These are phyloP conservation scores for Lophiotrema nucula DNA, from an alignment of 495 filamentous ascomycete species.

Conservation along the genomic window DNA sequence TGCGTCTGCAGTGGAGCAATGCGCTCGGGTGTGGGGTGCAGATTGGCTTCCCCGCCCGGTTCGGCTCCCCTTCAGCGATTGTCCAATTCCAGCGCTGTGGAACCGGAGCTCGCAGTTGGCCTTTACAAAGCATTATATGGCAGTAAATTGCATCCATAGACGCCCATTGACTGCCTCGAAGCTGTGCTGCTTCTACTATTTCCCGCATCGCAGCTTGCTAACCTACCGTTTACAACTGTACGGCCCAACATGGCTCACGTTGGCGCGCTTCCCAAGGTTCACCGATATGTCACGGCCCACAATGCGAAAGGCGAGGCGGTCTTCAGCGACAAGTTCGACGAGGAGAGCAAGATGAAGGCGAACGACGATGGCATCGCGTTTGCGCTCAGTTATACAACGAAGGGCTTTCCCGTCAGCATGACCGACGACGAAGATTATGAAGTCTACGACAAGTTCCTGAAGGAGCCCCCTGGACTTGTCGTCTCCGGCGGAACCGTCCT, in stretches of 20 bases:
- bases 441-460: conserved; percentile 21
- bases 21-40: no score
- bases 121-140: no score
- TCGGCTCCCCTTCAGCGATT: no score
- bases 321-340: conserved; percentile 33
- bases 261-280: conserved; percentile 28
- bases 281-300: conserved; percentile 33
- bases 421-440: conserved; percentile 31
- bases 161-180: no score
- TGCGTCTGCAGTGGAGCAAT: no score
- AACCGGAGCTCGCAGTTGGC: no score
- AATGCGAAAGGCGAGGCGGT: conserved; percentile 33
- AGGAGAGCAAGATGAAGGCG: conserved; percentile 29
- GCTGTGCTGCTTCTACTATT: no score
- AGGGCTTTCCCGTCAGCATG: conserved; percentile 31
- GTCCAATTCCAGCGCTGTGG: no score
- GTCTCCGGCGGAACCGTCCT: conserved; percentile 39
- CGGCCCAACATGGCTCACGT: conserved; percentile 33
- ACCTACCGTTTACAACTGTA: no score
- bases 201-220: no score
- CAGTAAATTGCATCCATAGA: no score
- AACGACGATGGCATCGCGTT: conserved; percentile 28
- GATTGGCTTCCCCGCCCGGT: no score
- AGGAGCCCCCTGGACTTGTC: conserved; percentile 39
- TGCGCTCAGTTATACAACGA: conserved; percentile 31